A percentile compares a stretch with the other conserved stretches of the same genome.
Conservation (phyloP, 2,329 filamentous ascomycete genomes). For the Sclerotinia sclerotiorum region DNA sequence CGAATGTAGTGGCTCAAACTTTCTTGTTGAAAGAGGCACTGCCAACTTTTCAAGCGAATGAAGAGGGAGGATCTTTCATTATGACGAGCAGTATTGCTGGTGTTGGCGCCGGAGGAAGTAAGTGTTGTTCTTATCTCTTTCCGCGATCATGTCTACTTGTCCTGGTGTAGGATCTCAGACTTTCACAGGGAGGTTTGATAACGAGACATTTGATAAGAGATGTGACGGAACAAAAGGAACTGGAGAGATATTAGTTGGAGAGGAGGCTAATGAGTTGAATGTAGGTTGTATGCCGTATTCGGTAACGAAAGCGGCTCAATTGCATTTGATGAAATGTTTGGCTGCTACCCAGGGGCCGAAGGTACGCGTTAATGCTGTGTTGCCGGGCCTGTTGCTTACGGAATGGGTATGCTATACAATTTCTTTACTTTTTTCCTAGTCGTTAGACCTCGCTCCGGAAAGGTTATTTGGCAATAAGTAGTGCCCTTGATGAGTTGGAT, state of each 20-base stretch:
- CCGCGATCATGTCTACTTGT: background rate
- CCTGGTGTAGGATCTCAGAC: too few species aligned
- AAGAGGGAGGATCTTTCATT: slow-evolving; percentile 62
- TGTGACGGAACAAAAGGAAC: too few species aligned
- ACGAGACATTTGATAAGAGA: too few species aligned
- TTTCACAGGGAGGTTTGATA: background rate
- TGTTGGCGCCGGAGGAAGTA: slow-evolving; percentile 32
- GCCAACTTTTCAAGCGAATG: slow-evolving; percentile 59
- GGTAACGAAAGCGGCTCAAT: slow-evolving; percentile 46
- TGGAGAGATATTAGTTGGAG: too few species aligned
- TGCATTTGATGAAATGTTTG: slow-evolving; percentile 66
- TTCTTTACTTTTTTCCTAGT: background rate
- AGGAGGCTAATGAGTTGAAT: background rate
- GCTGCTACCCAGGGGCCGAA: slow-evolving; percentile 62
- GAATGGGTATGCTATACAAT: slow-evolving; percentile 52
- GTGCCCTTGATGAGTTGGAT: background rate
- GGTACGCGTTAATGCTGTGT: slow-evolving; percentile 62
- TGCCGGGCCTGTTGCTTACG: slow-evolving; percentile 64
- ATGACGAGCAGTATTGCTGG: slow-evolving; percentile 63
- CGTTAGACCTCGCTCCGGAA: background rate
- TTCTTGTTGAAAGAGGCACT: slow-evolving; percentile 57
- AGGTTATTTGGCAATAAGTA: background rate
- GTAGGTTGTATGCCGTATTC: slow-evolving; percentile 40
- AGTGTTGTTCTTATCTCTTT: background rate
- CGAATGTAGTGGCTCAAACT: slow-evolving; percentile 59